A percentile compares a stretch with the other conserved stretches of the same genome.
phyloP scores from a whole-genome alignment of 495 filamentous ascomycete genomes.

The Penicillium antarcticum region DNA sequence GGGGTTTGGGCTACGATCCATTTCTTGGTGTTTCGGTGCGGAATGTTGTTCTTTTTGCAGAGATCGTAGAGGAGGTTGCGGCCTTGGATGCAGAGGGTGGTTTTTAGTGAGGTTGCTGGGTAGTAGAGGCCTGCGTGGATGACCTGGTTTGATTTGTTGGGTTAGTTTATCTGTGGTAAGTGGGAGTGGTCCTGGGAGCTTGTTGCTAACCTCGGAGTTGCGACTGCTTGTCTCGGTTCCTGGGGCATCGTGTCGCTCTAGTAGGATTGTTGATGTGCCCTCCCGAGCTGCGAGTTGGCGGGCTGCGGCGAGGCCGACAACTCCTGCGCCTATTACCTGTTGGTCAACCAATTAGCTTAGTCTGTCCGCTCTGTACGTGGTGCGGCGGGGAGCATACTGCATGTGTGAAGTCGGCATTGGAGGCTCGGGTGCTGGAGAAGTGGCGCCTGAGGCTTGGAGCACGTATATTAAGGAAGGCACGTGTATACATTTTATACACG shows the following conservation, averaged over 20 bases:
- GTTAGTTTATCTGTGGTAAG: too few relatives aligned
- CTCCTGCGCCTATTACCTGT: conserved; percentile 85
- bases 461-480: conserved; percentile 11
- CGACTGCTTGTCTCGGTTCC: conserved; percentile 91
- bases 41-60: conserved; percentile 63
- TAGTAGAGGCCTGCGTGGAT: conserved; percentile 98
- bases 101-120: conserved; percentile 71
- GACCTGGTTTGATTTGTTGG: conserved; percentile 49
- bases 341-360: conserved; percentile 4
- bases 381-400: conserved; percentile 48
- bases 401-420: conserved; percentile 74
- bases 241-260: conserved; percentile 73
- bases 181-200: background rate
- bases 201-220: conserved; percentile 71
- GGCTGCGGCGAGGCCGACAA: conserved; percentile 87
- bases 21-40: conserved; percentile 76
- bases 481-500: conserved; percentile 12
- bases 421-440: conserved; percentile 37
- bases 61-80: conserved; percentile 74
- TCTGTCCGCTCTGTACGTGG: background rate
- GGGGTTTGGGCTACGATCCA: conserved; percentile 89
- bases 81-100: conserved; percentile 75
- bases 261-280: conserved; percentile 67
- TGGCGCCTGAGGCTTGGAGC: conserved; percentile 21
- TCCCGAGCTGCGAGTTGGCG: conserved; percentile 64